Percentiles rank a stretch among this genome's conserved stretches.
These are phyloP conservation scores for Leucosporidium scottii DNA, from an alignment of 768 basidiomycete genomes.

Conservation along the genomic window DNA sequence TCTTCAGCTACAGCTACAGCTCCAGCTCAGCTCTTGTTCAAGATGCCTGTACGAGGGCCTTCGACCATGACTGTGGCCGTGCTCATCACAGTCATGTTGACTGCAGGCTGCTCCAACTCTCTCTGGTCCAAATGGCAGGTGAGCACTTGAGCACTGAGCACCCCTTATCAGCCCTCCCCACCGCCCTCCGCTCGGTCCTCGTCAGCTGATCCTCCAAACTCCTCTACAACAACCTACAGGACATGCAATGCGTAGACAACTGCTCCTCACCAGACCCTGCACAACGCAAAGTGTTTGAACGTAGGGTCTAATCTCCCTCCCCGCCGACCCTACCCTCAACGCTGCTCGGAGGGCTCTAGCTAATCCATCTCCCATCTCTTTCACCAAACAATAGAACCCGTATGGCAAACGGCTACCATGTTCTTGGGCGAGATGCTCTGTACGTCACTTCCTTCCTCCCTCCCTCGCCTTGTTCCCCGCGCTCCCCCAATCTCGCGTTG, in stretches of 20 bases:
- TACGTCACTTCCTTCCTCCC: constrained; percentile 18
- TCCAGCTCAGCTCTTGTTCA: too few relatives aligned
- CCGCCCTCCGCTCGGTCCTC: background rate
- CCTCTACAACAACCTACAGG: constrained; percentile 44
- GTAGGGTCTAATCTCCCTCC: constrained; percentile 49
- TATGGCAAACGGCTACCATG: constrained; percentile 41
- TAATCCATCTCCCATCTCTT: background rate
- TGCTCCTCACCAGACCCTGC: constrained; percentile 61
- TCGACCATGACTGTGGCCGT: background rate
- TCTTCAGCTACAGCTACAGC: too few relatives aligned
- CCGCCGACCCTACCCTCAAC: constrained; percentile 40
- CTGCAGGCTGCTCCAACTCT: constrained; percentile 53
- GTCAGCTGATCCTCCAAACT: background rate
- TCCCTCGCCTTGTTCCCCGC: constrained; percentile 10
- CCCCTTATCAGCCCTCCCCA: too few relatives aligned
- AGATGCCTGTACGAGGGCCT: too few relatives aligned
- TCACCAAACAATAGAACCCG: constrained; percentile 8
- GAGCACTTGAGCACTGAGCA: background rate
- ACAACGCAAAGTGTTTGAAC: constrained; percentile 72
- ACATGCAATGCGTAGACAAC: constrained; percentile 98
- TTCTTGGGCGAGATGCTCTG: constrained; percentile 79
- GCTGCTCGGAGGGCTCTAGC: background rate
- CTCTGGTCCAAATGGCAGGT: constrained; percentile 79
- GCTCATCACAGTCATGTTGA: background rate
- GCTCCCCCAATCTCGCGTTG: background rate